These are phyloP conservation scores for Leccinum longicurvipes DNA, from an alignment of 768 basidiomycete genomes.

Conservation along the genomic window DNA sequence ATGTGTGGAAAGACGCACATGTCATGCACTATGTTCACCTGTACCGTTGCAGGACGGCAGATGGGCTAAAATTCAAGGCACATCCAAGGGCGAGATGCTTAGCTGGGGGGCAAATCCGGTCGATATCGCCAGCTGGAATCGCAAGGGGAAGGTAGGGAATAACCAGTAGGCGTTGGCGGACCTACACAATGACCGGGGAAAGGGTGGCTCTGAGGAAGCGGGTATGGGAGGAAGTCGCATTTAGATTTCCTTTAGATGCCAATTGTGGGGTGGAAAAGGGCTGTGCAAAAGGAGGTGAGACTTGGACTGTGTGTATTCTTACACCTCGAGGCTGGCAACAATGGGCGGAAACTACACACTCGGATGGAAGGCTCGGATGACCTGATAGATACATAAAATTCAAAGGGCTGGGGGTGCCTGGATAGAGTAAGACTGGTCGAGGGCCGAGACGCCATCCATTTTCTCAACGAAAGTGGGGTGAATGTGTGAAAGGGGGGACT, in stretches of 20 bases:
- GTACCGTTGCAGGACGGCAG: conserved; percentile 51
- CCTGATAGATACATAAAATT: conserved; percentile 9
- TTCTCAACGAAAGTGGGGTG: conserved; percentile 4
- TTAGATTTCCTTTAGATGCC: neutral
- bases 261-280: conserved; percentile 1
- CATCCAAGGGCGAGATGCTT: conserved; percentile 63
- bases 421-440: neutral
- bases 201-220: conserved; percentile 15
- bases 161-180: conserved; percentile 61
- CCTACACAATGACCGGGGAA: conserved; percentile 52
- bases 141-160: conserved; percentile 63
- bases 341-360: conserved; percentile 5
- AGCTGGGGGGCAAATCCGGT: conserved; percentile 61
- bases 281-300: conserved; percentile 16
- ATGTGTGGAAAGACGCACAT: conserved; percentile 40
- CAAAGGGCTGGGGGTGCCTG: conserved; percentile 1
- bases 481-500: conserved; percentile 6
- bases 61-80: conserved; percentile 61
- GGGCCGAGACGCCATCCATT: neutral
- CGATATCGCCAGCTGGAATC: conserved; percentile 73
- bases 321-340: conserved; percentile 20
- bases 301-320: neutral
- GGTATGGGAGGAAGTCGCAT: conserved; percentile 2
- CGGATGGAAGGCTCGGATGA: conserved; percentile 11
- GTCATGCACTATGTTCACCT: conserved; percentile 74